Percentiles rank a stretch among this genome's conserved stretches.
Evolutionary conservation across 352 stramenopile genomes (phyloP).

Genomic region (Thalassiosira mediterranea): DNA sequence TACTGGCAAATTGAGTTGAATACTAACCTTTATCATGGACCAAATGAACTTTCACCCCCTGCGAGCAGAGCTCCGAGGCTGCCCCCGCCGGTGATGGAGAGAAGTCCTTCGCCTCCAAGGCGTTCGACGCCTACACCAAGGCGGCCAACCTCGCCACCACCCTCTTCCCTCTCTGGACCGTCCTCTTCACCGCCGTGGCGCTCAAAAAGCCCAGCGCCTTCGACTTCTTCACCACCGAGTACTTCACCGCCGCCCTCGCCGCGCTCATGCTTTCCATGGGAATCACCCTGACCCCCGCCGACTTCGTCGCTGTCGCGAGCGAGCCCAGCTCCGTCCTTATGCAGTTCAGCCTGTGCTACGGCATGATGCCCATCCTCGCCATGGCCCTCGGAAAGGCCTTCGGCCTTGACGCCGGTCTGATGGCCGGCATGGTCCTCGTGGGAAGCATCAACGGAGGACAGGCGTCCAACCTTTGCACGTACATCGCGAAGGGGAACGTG

Average conservation of each 20-base stretch:
- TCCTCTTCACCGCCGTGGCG: slow-evolving; percentile 83
- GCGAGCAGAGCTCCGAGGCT: slow-evolving; percentile 30
- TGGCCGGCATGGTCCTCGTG: slow-evolving; percentile 89
- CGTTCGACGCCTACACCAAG: slow-evolving; percentile 81
- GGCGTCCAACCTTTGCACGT: slow-evolving; percentile 89
- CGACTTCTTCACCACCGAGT: slow-evolving; percentile 87
- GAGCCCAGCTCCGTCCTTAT: slow-evolving; percentile 84
- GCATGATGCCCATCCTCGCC: slow-evolving; percentile 86
- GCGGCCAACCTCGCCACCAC: slow-evolving; percentile 79
- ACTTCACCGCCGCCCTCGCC: slow-evolving; percentile 87
- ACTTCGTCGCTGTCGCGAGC: slow-evolving; percentile 85
- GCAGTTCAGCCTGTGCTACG: slow-evolving; percentile 88
- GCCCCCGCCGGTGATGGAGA: slow-evolving; percentile 23
- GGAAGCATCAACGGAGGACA: slow-evolving; percentile 89
- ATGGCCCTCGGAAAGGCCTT: slow-evolving; percentile 83
- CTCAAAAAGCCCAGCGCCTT: slow-evolving; percentile 82
- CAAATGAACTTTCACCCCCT: no score
- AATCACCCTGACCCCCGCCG: slow-evolving; percentile 86
- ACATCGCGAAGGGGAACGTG: slow-evolving; percentile 89
- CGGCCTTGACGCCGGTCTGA: slow-evolving; percentile 79
- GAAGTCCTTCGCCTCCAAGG: slow-evolving; percentile 61
- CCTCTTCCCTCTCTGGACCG: slow-evolving; percentile 88
- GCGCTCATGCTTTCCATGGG: slow-evolving; percentile 90
- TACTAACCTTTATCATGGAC: no score
- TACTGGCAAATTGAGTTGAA: no score